Base-by-base conservation (phyloP, 2,329 filamentous ascomycete genomes). In the Thielaviopsis populi region DNA sequence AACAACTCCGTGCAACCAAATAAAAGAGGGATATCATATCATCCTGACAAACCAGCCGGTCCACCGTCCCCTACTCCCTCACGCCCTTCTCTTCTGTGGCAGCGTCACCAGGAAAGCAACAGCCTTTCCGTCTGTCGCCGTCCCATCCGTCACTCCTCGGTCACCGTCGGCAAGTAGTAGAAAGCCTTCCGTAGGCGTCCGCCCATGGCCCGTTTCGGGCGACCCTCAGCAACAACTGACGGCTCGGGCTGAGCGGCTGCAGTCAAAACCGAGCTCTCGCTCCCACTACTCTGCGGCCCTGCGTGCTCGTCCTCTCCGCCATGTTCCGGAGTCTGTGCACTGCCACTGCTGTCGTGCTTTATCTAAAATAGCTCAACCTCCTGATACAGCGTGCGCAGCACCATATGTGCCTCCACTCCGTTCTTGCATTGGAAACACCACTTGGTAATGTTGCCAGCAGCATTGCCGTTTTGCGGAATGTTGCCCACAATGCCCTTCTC, bases 391-490 rank as follows among this genome's bases (percentile, higher is more conserved):
- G 83, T 74, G 17, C 78, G 74, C 68, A 80, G 76, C 60, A 84
- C 80, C 79, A 80, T 83, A 67, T 73, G 74, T 19, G 82, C 81
- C 72, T 83, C 78, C 22, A 74, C 72, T 11, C 76, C 77, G 50
- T 75, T 82, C 56, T 75, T 75, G 67, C 80, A 83, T 72, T 84
- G 81, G 73, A 84, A 83, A 68, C 82, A 84, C 82, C 82, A 84
- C 73, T 83, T 84, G 69, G 78, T 82, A 64, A 84, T 80, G 66
- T 76, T 79, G 24, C 82, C 81, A 8, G 76, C 76, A 5, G 80
- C 75, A 27, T 75, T 76, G 6, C 81, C 81, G 24, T 75, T 79
- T 61, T 77, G 75, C 1, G 80, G 80, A 50, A 75, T 81, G 19
- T 76, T 73, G 30, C 80, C 81, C 11, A 79, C 76, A 48, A 79